Conservation (phyloP, 805 yeast species). For the Saccharomycopsis amapae region DNA sequence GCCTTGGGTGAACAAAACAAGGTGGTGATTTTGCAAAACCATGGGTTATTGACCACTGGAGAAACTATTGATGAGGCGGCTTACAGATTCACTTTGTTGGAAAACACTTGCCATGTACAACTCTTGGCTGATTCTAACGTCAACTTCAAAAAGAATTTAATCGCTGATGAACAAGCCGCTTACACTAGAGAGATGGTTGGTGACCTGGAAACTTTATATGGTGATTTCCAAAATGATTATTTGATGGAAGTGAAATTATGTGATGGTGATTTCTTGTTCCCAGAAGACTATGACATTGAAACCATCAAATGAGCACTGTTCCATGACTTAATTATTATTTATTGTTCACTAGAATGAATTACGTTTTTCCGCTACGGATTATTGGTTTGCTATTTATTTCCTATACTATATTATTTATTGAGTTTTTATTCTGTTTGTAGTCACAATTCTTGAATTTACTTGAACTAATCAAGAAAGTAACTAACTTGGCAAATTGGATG, state of each 20-base stretch:
- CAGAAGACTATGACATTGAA: conserved; percentile 10
- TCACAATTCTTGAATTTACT: no score
- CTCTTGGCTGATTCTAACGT: conserved; percentile 50
- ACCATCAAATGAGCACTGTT: not conserved
- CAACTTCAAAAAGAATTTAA: conserved; percentile 34
- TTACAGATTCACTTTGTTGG: conserved; percentile 54
- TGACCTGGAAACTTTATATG: conserved; percentile 62
- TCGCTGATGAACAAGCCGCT: conserved; percentile 58
- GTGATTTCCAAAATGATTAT: conserved; percentile 67
- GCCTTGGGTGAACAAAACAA: conserved; percentile 51
- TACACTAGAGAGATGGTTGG: conserved; percentile 53
- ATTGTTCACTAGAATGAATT: not conserved
- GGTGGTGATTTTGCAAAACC: conserved; percentile 60
- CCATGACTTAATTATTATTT: not conserved
- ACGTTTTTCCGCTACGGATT: not conserved
- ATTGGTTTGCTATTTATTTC: not conserved
- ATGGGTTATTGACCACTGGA: conserved; percentile 68
- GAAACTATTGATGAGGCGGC: conserved; percentile 71
- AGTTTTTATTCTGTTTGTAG: no score
- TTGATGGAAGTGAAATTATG: conserved; percentile 38
- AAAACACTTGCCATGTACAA: conserved; percentile 59
- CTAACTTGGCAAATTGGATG: no score
- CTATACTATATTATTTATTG: no score
- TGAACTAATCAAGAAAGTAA: no score
- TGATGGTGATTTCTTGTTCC: conserved; percentile 26